Evolutionary conservation across 1,284 basidiomycete genomes (phyloP), one percentile per base, ranked within the genome.

Genomic region (Inonotus hispidus): DNA sequence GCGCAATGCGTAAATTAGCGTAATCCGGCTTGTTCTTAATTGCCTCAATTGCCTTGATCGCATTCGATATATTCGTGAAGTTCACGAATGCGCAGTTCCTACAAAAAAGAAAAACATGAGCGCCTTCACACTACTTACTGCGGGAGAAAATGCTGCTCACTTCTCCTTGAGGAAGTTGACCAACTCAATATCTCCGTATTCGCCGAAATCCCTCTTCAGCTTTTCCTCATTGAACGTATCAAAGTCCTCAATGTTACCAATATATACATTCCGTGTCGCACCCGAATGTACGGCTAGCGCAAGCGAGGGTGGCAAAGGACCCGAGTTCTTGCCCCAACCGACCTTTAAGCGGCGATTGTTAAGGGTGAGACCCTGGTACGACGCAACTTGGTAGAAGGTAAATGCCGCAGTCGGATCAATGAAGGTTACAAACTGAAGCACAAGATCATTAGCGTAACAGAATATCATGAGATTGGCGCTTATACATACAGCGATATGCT

Each of bases 121-220:
- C 32, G 11, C 50, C 23, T 13, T 39, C 29, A 37, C 35, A 3
- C 52, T 19, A 27, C 52, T 46, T 16, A 27, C 53, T 46, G 16
- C 29, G 23, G 6, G 8, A 27, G 45, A 35, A 35, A 35, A 1
- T 16, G 50, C 1, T 14, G 81, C 87, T 64, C 66, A 90, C 88
- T 97, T 97, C 74, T 96, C 93, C 75, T 90, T 92, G 68, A 97
- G 79, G 76, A 93, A 94, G 75, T 97, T 97, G 74, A 98, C 88
- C 62, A 96, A 83, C 76, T 98, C 95, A 66, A 98, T 94, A 64
- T 96, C 93, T 29, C 95, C 94, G 73, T 84, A 96, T 74, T 94
- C 92, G 59, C 86, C 88, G 77, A 96, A 96, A 76, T 96, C 94
- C 57, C 85, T 78, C 73, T 90, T 89, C 58, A 97, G 80, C 71